Evolutionary conservation across 1,139 yeast species (phyloP), one percentile per base, ranked within the genome.

Genomic region (Yamadazyma atlantica): DNA sequence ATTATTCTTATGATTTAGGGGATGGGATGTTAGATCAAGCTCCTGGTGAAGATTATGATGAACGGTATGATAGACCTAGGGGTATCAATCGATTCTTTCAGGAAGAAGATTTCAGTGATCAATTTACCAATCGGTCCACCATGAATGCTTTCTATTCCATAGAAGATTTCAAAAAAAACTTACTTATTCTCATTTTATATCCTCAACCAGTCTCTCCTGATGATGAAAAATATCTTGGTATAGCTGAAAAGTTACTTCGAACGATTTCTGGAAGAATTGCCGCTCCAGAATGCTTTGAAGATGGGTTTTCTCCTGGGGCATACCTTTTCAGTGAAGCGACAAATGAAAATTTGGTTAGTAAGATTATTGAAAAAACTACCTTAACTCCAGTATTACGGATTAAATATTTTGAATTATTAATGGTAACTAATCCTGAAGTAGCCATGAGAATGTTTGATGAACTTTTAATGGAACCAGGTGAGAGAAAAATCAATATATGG

Each of bases 401-500:
- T 12, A 64, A 68, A 12, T 58, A 57, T 17, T 65, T 68, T 44
- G 76, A 71, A 44, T 46, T 69, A 26, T 46, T 71, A 6, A 50
- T 71, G 18, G 62, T 57, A 23, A 60, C 57, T 36, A 60, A 66
- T 40, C 58, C 61, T n/a, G 62, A 69, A 19, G 58, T 80, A 6
- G 75, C 82, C 0, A 70, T 78, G 51, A 63, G 74, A 21, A 57
- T 82, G 34, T 64, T 82, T 58, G 88, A 82, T 57, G 90, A 84
- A 56, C 63, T 84, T 69, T 61, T 83, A 35, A 81, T 82, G 85
- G 74, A 80, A 40, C 60, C 64, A 38, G 86, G 86, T 0, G 73
- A 69, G 46, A 66, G 89, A 44, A 58, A 87, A 28, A 74, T 73
- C 0, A 53, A 82, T n/a, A 78, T 84, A 27, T 81, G 87, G 86